These are phyloP conservation scores for Neurospora sp. DNA, from an alignment of 495 filamentous ascomycete species.

Conservation along the genomic window DNA sequence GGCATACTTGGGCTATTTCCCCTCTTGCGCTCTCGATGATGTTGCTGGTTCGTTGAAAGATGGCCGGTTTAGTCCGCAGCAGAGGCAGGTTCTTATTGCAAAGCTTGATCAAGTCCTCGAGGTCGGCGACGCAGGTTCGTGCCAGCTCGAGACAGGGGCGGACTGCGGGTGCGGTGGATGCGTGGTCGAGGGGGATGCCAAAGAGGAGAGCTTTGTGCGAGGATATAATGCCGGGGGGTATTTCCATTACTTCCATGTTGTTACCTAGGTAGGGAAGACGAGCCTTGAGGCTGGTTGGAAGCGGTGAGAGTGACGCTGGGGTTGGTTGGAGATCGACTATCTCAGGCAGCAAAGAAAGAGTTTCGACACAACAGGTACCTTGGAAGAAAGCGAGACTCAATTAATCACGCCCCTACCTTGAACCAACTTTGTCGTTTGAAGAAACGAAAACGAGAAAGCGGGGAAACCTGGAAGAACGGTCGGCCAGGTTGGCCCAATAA, in stretches of 20 bases:
- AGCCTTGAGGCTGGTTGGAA: not conserved
- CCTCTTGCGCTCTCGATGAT: conserved; percentile 8
- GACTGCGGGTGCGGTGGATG: conserved; percentile 1
- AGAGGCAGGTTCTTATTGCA: conserved; percentile 8
- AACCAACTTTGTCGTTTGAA: not conserved
- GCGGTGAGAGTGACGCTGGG: not conserved
- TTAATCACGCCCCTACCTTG: not conserved
- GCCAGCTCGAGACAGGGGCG: conserved; percentile 11
- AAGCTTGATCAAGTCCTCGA: conserved; percentile 12
- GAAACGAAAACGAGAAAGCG: not conserved
- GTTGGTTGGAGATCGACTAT: not conserved
- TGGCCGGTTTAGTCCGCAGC: not conserved
- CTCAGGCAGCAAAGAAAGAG: not conserved
- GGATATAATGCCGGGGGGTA: not conserved
- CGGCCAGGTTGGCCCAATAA: not conserved
- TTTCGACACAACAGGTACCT: not conserved
- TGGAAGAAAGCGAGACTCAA: not conserved
- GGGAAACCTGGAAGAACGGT: not conserved
- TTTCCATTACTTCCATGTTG: not conserved
- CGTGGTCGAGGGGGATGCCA: conserved; percentile 9
- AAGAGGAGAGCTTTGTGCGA: conserved; percentile 1
- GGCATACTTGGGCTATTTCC: conserved; percentile 5
- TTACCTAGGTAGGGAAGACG: not conserved
- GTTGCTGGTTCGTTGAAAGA: conserved; percentile 6
- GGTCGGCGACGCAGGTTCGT: conserved; percentile 8